phyloP scores from a whole-genome alignment of 2,329 filamentous ascomycete species.

The Fusarium scirpi region DNA sequence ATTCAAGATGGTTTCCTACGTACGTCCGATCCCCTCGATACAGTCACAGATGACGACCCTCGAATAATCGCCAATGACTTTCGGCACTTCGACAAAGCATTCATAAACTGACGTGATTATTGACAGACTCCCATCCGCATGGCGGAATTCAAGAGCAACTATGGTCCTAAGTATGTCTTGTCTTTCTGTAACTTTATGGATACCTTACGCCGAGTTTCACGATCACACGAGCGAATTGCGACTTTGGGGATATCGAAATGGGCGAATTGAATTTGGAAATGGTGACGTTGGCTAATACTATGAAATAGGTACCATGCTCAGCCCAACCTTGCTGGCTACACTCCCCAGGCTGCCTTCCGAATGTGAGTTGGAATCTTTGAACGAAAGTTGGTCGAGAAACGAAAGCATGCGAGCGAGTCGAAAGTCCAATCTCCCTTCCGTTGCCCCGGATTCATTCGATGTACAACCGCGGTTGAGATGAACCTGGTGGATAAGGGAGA shows the following conservation, averaged over 20 bases:
- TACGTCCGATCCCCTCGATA: constrained; percentile 44
- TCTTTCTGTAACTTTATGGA: not conserved
- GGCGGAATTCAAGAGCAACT: constrained; percentile 69
- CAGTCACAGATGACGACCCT: not conserved
- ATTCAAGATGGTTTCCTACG: constrained; percentile 58
- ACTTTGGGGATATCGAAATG: not conserved
- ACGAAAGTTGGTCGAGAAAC: not conserved
- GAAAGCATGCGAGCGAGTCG: constrained; percentile 23
- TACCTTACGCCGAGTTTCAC: constrained; percentile 5
- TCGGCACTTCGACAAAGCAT: not conserved
- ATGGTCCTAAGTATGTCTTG: constrained; percentile 71
- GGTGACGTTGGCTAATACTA: constrained; percentile 46
- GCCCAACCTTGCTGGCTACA: constrained; percentile 66
- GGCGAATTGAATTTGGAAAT: not conserved
- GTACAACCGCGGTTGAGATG: constrained; percentile 1
- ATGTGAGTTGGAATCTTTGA: constrained; percentile 60
- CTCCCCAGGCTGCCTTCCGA: constrained; percentile 59
- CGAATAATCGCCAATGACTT: constrained; percentile 18
- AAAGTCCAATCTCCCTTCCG: constrained; percentile 33
- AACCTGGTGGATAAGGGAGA: not conserved
- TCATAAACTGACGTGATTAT: constrained; percentile 49
- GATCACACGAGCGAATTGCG: constrained; percentile 3
- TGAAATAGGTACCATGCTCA: constrained; percentile 68
- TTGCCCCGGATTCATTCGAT: constrained; percentile 36
- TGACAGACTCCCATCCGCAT: constrained; percentile 61